Conservation (phyloP, 202 grass and related monocot species). For the Miscanthus sacchariflorus region DNA sequence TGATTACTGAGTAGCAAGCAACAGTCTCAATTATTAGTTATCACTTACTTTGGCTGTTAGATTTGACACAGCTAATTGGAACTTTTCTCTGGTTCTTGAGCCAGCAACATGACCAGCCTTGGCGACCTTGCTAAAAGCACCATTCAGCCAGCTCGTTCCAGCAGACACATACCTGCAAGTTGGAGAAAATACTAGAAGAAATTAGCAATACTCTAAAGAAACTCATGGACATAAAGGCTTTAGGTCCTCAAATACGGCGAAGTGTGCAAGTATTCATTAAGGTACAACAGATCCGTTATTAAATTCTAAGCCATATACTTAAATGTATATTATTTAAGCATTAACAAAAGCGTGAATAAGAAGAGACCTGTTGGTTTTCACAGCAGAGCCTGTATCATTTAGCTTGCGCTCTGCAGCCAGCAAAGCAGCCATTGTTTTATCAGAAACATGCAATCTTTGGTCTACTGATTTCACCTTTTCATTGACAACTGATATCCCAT, state of each 20-base stretch:
- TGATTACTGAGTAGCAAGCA: not conserved
- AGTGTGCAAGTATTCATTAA: not conserved
- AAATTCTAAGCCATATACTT: constrained; percentile 18
- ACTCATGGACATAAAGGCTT: not conserved
- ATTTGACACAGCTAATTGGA: constrained; percentile 91
- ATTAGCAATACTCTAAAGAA: constrained; percentile 25
- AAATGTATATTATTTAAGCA: constrained; percentile 7
- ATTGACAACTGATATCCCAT: constrained; percentile 87
- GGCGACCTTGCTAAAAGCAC: constrained; percentile 84
- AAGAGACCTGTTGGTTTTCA: constrained; percentile 91
- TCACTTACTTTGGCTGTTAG: constrained; percentile 85
- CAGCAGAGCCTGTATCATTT: constrained; percentile 90
- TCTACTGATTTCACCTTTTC: constrained; percentile 96
- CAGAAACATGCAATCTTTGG: constrained; percentile 90
- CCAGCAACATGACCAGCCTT: constrained; percentile 82
- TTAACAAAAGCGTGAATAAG: constrained; percentile 26
- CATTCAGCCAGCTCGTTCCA: constrained; percentile 94
- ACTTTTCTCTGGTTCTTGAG: constrained; percentile 93
- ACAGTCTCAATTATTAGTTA: not conserved
- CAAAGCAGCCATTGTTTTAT: constrained; percentile 92
- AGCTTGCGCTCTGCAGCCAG: constrained; percentile 86
- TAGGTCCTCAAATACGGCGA: not conserved
- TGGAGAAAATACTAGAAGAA: constrained; percentile 10
- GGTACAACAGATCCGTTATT: not conserved
- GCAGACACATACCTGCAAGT: constrained; percentile 90